These are phyloP conservation scores for Vigna angularis DNA, from an alignment of 306 rosid species.

Conservation along the genomic window DNA sequence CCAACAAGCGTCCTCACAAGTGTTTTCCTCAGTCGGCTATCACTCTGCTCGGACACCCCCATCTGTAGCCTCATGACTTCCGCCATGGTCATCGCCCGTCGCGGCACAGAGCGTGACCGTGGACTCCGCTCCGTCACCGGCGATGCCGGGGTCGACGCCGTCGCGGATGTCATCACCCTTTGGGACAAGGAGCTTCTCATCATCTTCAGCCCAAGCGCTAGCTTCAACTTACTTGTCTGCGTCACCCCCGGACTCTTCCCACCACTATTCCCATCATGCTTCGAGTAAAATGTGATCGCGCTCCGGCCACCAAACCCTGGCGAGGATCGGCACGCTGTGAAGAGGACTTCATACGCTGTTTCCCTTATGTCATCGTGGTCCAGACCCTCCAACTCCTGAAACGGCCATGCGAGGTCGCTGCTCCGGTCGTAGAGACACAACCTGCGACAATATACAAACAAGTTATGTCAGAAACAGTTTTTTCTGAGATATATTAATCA, in stretches of 20 bases:
- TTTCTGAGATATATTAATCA: not conserved
- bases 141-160: conserved; percentile 27
- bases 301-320: conserved; percentile 86
- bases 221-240: conserved; percentile 71
- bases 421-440: conserved; percentile 41
- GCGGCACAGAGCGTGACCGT: conserved; percentile 50
- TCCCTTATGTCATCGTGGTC: conserved; percentile 46
- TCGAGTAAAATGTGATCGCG: conserved; percentile 69
- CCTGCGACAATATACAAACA: not conserved
- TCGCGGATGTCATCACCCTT: conserved; percentile 58
- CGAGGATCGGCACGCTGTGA: conserved; percentile 54
- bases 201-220: conserved; percentile 80
- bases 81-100: conserved; percentile 83
- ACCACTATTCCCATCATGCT: conserved; percentile 2
- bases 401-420: conserved; percentile 48
- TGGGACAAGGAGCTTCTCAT: conserved; percentile 68
- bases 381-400: conserved; percentile 7
- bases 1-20: conserved; percentile 99
- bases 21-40: conserved; percentile 80
- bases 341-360: conserved; percentile 53
- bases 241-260: conserved; percentile 45
- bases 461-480: not conserved
- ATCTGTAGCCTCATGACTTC: conserved; percentile 98
- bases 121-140: conserved; percentile 47
- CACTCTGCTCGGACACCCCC: conserved; percentile 87